Evolutionary conservation across 768 basidiomycete species (phyloP), one percentile per base, ranked within the genome.

Genomic region (Lactarius quietus): DNA sequence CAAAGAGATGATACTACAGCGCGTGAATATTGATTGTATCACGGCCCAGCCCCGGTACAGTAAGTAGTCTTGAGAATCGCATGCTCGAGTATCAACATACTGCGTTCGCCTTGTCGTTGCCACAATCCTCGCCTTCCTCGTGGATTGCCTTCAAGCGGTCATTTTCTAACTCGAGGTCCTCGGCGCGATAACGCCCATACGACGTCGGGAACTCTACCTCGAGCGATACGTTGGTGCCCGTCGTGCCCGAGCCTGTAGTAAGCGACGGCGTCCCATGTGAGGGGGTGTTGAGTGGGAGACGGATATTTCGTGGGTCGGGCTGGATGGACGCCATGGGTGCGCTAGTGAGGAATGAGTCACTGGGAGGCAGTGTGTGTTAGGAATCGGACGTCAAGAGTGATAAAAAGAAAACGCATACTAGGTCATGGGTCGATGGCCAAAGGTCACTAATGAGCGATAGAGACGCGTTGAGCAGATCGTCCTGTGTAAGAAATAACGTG

Each of bases 121-220:
- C 57, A 10, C 45, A 12, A 0, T 59, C 57, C 33, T 59, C 26
- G 57, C 20, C 45, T 6, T 51, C 61, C 23, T 61, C 61, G 5
- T 52, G 28, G 14, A 61, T 61, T 51, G 35, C 51, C 28, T 53
- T 51, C n/a, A 61, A 38, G 15, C 45, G 36, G 8, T 54, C 61
- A 10, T 38, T 18, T 23, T 39, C 26, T 33, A 52, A 6, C 10
- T 54, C 35, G 31, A 60, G 59, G 38, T 38, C 38, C 15, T 38
- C 38, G 12, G 61, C 52, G n/a, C 52, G 45, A 51, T 61, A 61
- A 23, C 61, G 61, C 33, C 61, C 61, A 38, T 61, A 61, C 31
- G 45, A 51, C 33, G 52, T 61, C 14, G 61, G 61, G 61, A 61
- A 61, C 51, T 61, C 61, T 1, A 61, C 61, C 18, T 51, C 61